Evolutionary conservation across 148 eudicot species (phyloP).

Genomic region (Nepenthes gracilis): DNA sequence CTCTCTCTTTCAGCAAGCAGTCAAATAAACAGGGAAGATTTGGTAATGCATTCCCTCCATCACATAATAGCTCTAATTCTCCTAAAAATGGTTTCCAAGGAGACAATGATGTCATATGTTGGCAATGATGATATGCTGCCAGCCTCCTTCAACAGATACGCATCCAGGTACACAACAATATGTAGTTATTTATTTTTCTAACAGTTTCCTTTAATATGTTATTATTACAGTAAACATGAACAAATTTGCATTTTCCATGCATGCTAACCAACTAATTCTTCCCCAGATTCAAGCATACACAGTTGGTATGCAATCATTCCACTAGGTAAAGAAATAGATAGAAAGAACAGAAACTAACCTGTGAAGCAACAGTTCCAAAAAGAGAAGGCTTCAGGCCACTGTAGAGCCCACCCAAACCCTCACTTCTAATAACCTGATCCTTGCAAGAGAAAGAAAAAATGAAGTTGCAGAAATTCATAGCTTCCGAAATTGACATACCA

Average conservation of each 20-base stretch:
- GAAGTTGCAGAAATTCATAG: background rate
- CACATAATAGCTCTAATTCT: too few relatives aligned
- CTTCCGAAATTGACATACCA: background rate
- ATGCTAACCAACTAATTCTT: background rate
- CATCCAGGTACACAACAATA: too few relatives aligned
- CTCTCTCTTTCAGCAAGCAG: too few relatives aligned
- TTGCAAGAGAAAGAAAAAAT: background rate
- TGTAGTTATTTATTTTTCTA: too few relatives aligned
- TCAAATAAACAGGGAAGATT: too few relatives aligned
- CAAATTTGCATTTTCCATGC: background rate
- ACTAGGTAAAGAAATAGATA: background rate
- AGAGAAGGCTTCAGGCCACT: slow-evolving; percentile 97
- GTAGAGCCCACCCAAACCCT: slow-evolving; percentile 89
- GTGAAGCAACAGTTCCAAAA: slow-evolving; percentile 83
- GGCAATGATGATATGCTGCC: too few relatives aligned
- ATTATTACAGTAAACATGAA: too few relatives aligned
- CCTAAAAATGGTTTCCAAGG: too few relatives aligned
- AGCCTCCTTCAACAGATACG: too few relatives aligned
- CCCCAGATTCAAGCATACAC: background rate
- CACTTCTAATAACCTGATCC: slow-evolving; percentile 53
- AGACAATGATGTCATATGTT: too few relatives aligned
- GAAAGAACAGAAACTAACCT: slow-evolving; percentile 24
- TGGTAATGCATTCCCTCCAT: background rate
- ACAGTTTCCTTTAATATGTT: too few relatives aligned
- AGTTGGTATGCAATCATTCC: too few relatives aligned